Percentiles rank a stretch among this genome's conserved stretches.
Conservation (phyloP, 306 rosid species). For the Fagus crenata region DNA sequence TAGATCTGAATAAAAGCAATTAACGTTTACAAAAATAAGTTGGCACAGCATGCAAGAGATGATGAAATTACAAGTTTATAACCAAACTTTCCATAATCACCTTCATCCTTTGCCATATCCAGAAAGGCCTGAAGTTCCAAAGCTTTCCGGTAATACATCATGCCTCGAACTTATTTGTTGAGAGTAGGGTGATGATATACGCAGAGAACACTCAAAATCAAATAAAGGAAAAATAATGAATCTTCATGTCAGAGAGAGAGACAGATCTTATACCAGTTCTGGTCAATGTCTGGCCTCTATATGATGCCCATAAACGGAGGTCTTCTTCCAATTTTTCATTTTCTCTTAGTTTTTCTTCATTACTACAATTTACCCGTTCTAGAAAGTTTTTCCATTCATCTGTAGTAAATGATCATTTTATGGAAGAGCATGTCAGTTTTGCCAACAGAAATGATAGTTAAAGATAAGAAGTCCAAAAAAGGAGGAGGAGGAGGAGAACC, state of each 20-base stretch:
- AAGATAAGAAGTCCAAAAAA: constrained; percentile 14
- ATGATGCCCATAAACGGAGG: constrained; percentile 91
- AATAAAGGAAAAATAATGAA: constrained; percentile 17
- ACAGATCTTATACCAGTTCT: constrained; percentile 67
- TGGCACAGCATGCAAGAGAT: constrained; percentile 1
- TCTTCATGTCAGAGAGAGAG: background rate
- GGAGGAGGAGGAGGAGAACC: constrained; percentile 46
- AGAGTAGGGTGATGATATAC: constrained; percentile 24
- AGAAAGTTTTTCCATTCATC: constrained; percentile 95
- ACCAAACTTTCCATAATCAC: constrained; percentile 43
- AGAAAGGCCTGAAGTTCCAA: constrained; percentile 97
- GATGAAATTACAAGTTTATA: constrained; percentile 9
- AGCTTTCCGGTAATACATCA: constrained; percentile 97
- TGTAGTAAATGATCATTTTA: constrained; percentile 37
- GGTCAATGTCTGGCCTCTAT: constrained; percentile 95
- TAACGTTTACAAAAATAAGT: constrained; percentile 22
- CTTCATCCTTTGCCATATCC: constrained; percentile 85
- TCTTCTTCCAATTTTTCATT: constrained; percentile 58
- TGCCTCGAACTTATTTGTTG: constrained; percentile 71
- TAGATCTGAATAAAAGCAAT: constrained; percentile 51
- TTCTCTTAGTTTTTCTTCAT: constrained; percentile 55
- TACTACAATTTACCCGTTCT: constrained; percentile 52
- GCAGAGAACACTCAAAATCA: constrained; percentile 25
- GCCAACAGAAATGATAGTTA: constrained; percentile 5
- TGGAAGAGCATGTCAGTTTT: constrained; percentile 20